phyloP scores from a whole-genome alignment of 495 filamentous ascomycete species.

The Lophiostoma macrostomum region DNA sequence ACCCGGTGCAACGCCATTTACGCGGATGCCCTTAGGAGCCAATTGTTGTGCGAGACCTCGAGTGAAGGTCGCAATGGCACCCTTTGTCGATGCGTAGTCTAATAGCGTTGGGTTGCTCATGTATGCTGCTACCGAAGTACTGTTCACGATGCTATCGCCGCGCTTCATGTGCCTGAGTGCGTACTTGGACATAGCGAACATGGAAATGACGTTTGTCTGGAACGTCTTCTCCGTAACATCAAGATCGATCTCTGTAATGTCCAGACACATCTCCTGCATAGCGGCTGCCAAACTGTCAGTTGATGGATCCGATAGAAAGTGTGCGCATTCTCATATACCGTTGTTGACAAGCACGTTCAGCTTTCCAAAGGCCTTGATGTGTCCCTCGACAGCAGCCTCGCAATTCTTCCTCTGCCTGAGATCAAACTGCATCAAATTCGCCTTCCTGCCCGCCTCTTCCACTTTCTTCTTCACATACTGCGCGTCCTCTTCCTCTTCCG shows the following conservation, averaged over 20 bases:
- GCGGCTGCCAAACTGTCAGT: no score
- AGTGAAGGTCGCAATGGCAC: conserved; percentile 78
- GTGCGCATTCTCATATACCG: no score
- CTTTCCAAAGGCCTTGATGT: no score
- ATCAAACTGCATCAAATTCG: conserved; percentile 58
- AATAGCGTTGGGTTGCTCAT: conserved; percentile 75
- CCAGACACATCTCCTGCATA: no score
- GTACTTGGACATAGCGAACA: no score
- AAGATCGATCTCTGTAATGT: no score
- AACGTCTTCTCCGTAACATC: no score
- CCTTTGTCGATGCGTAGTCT: conserved; percentile 81
- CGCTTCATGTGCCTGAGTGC: no score
- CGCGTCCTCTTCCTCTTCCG: conserved; percentile 73
- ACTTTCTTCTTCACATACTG: conserved; percentile 66
- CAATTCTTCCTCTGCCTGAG: conserved; percentile 62
- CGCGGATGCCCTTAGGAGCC: conserved; percentile 66
- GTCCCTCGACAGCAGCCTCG: no score
- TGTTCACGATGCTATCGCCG: conserved; percentile 77
- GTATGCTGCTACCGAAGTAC: conserved; percentile 74
- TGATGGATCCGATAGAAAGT: no score
- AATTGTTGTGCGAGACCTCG: conserved; percentile 72
- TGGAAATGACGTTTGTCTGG: no score
- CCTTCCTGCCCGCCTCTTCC: conserved; percentile 59
- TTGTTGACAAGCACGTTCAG: no score
- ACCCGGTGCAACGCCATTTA: conserved; percentile 76